A percentile compares a stretch with the other conserved stretches of the same genome.
phyloP scores from a whole-genome alignment of 176 grass and related monocot species.

The Microstegium vimineum region DNA sequence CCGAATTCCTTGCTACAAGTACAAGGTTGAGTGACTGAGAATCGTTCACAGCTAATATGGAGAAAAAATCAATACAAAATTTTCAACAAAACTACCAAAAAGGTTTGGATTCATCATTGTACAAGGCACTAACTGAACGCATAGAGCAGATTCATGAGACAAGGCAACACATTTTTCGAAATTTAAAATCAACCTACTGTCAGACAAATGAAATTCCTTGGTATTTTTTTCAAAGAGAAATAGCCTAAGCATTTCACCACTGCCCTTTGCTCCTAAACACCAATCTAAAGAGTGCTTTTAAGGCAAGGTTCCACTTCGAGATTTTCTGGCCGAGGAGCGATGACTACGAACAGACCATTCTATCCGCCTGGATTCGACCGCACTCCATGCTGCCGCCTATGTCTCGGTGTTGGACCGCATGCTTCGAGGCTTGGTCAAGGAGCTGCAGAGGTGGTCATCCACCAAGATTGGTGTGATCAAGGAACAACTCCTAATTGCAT shows the following conservation, averaged over 20 bases:
- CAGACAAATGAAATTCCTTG: neutral
- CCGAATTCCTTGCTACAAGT: slow-evolving; percentile 35
- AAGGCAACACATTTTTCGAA: neutral
- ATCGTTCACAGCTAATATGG: neutral
- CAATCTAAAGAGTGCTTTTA: too few species aligned
- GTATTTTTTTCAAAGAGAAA: neutral
- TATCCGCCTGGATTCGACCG: too few species aligned
- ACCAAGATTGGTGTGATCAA: too few species aligned
- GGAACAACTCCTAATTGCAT: too few species aligned
- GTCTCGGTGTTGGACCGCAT: too few species aligned
- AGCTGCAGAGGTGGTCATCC: too few species aligned
- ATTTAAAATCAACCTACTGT: neutral
- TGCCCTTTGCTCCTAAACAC: too few species aligned
- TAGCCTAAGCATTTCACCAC: neutral
- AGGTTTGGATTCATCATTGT: neutral
- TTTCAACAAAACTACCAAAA: neutral
- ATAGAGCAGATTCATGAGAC: neutral
- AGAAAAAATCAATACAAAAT: slow-evolving; percentile 83
- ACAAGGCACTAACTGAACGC: neutral
- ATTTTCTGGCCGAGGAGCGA: too few species aligned
- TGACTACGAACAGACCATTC: too few species aligned
- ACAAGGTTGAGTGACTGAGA: slow-evolving; percentile 55
- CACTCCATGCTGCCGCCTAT: too few species aligned
- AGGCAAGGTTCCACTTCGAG: too few species aligned
- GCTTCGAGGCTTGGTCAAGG: too few species aligned